Base-by-base conservation (phyloP, 176 grass and related monocot species). In the Saccharum spontaneum region DNA sequence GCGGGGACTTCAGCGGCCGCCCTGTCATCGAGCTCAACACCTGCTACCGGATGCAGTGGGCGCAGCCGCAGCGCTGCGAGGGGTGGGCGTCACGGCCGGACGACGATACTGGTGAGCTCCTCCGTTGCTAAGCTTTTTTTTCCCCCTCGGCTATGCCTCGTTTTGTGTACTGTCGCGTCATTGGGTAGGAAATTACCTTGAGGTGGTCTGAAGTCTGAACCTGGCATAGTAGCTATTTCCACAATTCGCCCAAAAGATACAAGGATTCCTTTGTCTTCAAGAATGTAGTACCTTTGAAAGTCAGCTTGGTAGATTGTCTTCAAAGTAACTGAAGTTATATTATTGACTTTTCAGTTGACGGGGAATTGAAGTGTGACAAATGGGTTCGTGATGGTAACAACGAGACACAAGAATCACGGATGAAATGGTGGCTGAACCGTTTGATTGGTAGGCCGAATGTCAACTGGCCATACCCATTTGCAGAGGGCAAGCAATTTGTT, bases 1-100 rank as follows among this genome's bases (percentile, higher is more conserved):
- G 79, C 28, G 94, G 94, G 9, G 94, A 97, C 39, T 94, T 90
- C 81, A 94, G 77, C 31, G 88, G 84, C 40, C 88, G 83, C 54
- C 92, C 94, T 3, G 86, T 97, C 33, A 91, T 97, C 68, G 94
- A 97, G 82, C 83, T 90, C 86, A 97, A 97, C 69, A 97, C 92
- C 15, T 94, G 94, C 90, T 97, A 94, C 80, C 86, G 94, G 43
- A 97, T 97, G 94, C 92, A 97, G 80, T 97, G 94, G 94, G 92
- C 90, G 73, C 82, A 77, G 73, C 88, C 94, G 41, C 88, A 89
- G 77, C 88, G 94, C 7, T 97, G 94, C 59, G 88, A 97, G 4
- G 94, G 94, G 0, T 76, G 73, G 81, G 46, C 68, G 41, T 94
- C 94, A 1, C 75, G 37, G 5, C 79, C 76, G 8, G 78, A 87